Base-by-base conservation (phyloP, 1,284 basidiomycete genomes). In the Paramarasmius palmivorus region DNA sequence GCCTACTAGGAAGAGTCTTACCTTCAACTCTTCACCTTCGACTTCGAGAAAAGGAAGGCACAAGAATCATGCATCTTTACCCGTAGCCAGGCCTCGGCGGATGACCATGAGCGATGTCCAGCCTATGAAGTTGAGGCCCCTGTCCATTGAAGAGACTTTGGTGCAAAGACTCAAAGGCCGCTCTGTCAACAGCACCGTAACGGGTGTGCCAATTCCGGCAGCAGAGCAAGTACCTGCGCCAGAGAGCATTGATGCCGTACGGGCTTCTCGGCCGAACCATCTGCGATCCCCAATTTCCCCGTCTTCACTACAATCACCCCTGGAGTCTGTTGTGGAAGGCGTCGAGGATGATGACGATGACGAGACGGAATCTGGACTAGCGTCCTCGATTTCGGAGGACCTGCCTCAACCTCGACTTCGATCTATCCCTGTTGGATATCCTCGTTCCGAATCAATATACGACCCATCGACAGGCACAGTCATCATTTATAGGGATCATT, bases 141-240 rank as follows among this genome's bases (percentile, higher is more conserved):
- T 46, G 22, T 46, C 44, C 12, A 29, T 32, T 26, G 44, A 46
- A 32, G 44, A 46, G 25, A 46, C 44, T 10, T 46, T 46, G n/a
- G 25, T 32, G 12, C 25, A 46, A 7, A 29, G n/a, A 14, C 22
- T 46, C 22, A 46, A 29, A 19, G 25, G 14, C 2, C 29, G n/a
- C 9, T n/a, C 23, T 14, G 32, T 15, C 10, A 32, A 25, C 7
- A 19, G 5, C 23, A 19, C 3, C 23, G 10, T 5, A 2, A 10
- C 23, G 10, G 19, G 40, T 14, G 37, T 38, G 20, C 37, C 19
- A 41, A 9, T 19, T 1, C 22, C 9, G 22, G 39, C n/a, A 17
- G 2, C 39, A 10, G 12, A 9, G 9, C 39, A 40, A 40, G 39
- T 9, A 40, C 39, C 39, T 40, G n/a, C 39, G 9, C 12, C 17